Percentiles rank a stretch among this genome's conserved stretches.
These are phyloP conservation scores for Sambucus nigra DNA, from an alignment of 129 eudicot genomes.

Conservation along the genomic window DNA sequence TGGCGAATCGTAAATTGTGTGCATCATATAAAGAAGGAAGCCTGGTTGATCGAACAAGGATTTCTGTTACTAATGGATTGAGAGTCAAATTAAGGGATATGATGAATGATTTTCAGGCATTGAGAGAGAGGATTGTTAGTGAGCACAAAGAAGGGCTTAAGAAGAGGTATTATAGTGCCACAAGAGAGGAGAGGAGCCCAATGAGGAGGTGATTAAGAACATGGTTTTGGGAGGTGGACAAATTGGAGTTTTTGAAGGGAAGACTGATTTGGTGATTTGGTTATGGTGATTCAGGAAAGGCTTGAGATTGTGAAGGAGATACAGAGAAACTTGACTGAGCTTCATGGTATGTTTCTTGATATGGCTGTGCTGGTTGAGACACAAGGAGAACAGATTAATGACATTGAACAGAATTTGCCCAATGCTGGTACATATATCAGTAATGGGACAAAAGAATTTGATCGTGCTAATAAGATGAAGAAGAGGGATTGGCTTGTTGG, in stretches of 20 bases:
- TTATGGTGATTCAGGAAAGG: slow-evolving; percentile 31
- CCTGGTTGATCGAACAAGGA: slow-evolving; percentile 34
- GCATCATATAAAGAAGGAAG: slow-evolving; percentile 18
- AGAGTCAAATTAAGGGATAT: slow-evolving; percentile 34
- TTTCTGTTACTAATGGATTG: slow-evolving; percentile 34
- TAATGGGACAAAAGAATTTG: slow-evolving; percentile 27
- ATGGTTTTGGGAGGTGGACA: slow-evolving; percentile 22
- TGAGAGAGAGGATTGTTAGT: slow-evolving; percentile 26
- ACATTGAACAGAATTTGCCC: slow-evolving; percentile 35
- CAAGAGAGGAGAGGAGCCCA: slow-evolving; percentile 34
- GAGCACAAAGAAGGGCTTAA: slow-evolving; percentile 35
- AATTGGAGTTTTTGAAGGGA: slow-evolving; percentile 15
- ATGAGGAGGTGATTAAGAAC: slow-evolving; percentile 30
- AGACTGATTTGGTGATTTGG: slow-evolving; percentile 14
- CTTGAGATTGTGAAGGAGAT: slow-evolving; percentile 39
- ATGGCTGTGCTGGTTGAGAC: slow-evolving; percentile 46
- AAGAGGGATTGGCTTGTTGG: slow-evolving; percentile 31
- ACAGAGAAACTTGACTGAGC: slow-evolving; percentile 36
- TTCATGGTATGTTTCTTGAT: slow-evolving; percentile 40
- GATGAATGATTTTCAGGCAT: slow-evolving; percentile 37
- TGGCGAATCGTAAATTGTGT: slow-evolving; percentile 16
- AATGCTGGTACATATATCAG: slow-evolving; percentile 28
- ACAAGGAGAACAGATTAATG: slow-evolving; percentile 36
- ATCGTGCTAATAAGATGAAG: slow-evolving; percentile 29
- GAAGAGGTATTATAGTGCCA: slow-evolving; percentile 23